Evolutionary conservation across 73 alveolate species (phyloP), one percentile per base, ranked within the genome.

Genomic region (Uronychia binucleata): DNA sequence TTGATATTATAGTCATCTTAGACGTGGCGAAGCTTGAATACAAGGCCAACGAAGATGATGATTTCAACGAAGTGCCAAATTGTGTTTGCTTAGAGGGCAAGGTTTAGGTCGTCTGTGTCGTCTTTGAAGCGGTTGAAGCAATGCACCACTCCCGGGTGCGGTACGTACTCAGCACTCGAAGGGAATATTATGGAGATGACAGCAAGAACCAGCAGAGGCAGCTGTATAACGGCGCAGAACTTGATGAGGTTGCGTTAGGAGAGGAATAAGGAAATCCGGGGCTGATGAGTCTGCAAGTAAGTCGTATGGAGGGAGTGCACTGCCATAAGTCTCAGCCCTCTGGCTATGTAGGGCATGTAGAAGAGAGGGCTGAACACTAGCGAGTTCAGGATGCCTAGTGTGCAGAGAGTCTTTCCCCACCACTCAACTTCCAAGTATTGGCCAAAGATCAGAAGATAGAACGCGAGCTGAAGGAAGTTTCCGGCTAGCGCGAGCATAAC

Each of bases 1-100:
- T 26, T 75, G n/a, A 75, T 75, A 27, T 75, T 75, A 30, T 26
- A 75, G 30, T 75, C 81, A 75, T 75, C 81, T 75, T 75, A 5
- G 1, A 75, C 81, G 58, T 75, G 81, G 1, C 81, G 1, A 8
- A 75, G 32, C 27, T 26, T 28, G 27, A 75, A 75, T 1, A 75
- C 27, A 1, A 75, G 58, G n/a, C 19, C 27, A 75, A 30, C 58
- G 58, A 75, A 75, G n/a, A 30, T 30, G n/a, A 26, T 1, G 5
- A 75, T 28, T 27, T 75, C 81, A 1, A 25, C 26, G 30, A 1
- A 28, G 28, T 26, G 81, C 28, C 67, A 46, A 5, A 46, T 11
- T 5, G 19, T 46, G 67, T 19, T 28, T 5, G 19, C 5, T 67
- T 28, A 31, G 30, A 67, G 78, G 11, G 28, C 30, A 31, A 67